phyloP scores from a whole-genome alignment of 306 rosid species.

The Pyrus betulifolia region DNA sequence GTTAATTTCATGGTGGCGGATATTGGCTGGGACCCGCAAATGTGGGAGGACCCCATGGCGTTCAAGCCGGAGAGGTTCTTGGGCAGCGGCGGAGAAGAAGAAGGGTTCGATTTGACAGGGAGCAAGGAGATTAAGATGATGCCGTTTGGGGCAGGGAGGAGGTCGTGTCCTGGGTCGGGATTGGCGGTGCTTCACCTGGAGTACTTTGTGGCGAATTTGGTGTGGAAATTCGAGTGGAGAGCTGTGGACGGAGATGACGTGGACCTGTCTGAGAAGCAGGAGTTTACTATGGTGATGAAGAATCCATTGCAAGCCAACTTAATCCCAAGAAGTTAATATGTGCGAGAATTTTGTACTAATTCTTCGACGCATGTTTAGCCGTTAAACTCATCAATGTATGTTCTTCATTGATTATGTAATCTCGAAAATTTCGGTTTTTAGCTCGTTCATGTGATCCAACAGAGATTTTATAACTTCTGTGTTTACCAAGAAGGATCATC shows the following conservation, averaged over 20 bases:
- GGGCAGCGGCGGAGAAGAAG: background rate
- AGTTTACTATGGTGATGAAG: slow-evolving; percentile 28
- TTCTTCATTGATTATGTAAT: too few species aligned
- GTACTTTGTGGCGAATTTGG: slow-evolving; percentile 28
- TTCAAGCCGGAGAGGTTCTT: slow-evolving; percentile 28
- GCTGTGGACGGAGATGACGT: background rate
- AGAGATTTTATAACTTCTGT: too few species aligned
- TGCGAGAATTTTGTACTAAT: background rate
- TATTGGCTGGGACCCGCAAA: slow-evolving; percentile 24
- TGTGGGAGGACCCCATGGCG: slow-evolving; percentile 27
- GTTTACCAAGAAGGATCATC: too few species aligned
- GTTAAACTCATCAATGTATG: too few species aligned
- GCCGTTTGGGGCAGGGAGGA: slow-evolving; percentile 31
- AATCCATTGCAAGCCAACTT: slow-evolving; percentile 13
- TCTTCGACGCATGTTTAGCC: too few species aligned
- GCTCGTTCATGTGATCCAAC: too few species aligned
- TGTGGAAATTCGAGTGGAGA: slow-evolving; percentile 23
- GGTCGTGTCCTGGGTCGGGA: slow-evolving; percentile 9
- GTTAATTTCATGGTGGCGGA: slow-evolving; percentile 29
- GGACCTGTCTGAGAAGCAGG: slow-evolving; percentile 20
- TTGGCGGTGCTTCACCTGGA: slow-evolving; percentile 26
- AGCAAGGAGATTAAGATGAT: slow-evolving; percentile 26
- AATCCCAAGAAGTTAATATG: background rate
- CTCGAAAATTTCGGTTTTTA: too few species aligned
- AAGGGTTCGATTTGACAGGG: slow-evolving; percentile 4